Conservation (phyloP, 768 basidiomycete genomes). For the Hirschioporus abietinus region DNA sequence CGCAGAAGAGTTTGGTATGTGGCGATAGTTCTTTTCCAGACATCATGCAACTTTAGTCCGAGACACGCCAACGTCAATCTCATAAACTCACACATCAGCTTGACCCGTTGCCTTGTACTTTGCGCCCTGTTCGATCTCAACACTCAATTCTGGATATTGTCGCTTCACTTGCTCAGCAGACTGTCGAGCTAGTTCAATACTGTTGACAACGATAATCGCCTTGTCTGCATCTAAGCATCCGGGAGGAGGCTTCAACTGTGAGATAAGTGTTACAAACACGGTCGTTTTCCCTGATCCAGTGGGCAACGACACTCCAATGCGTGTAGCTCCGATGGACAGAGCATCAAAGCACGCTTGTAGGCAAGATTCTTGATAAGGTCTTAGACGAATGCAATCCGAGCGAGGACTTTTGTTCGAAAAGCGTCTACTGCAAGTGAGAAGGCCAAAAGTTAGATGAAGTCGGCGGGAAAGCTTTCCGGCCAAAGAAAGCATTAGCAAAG, state of each 20-base stretch:
- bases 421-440: background rate
- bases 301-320: slow-evolving; percentile 59
- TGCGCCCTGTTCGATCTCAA: slow-evolving; percentile 89
- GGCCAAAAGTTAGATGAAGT: background rate
- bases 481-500: background rate
- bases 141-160: slow-evolving; percentile 65
- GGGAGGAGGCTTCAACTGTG: slow-evolving; percentile 46
- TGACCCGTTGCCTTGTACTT: slow-evolving; percentile 68
- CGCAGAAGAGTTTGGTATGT: slow-evolving; percentile 83
- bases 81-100: slow-evolving; percentile 73
- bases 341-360: slow-evolving; percentile 73
- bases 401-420: background rate
- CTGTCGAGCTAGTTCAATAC: slow-evolving; percentile 84
- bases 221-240: slow-evolving; percentile 41
- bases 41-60: background rate
- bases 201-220: slow-evolving; percentile 84
- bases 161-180: slow-evolving; percentile 66
- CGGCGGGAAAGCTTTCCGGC: background rate
- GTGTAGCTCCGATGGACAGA: slow-evolving; percentile 55
- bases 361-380: slow-evolving; percentile 89
- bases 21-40: slow-evolving; percentile 62
- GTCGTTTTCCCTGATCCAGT: slow-evolving; percentile 71
- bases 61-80: slow-evolving; percentile 6
- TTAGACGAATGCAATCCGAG: slow-evolving; percentile 34
- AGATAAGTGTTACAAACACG: slow-evolving; percentile 81